Conservation (phyloP, 2,329 filamentous ascomycete species). For the Fusarium poae region DNA sequence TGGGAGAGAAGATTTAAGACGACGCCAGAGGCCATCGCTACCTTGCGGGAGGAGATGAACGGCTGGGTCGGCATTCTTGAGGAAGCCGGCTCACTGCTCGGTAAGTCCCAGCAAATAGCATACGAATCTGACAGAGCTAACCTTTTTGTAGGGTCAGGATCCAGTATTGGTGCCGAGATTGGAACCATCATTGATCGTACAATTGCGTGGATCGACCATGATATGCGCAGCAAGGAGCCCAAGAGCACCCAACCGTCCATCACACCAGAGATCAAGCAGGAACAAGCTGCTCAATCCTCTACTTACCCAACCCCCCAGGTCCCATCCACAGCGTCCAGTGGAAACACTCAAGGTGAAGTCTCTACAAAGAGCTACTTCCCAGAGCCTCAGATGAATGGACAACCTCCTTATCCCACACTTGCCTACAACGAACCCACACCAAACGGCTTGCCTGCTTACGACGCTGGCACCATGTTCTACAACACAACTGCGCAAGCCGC, state of each 20-base stretch:
- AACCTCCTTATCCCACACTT: constrained; percentile 50
- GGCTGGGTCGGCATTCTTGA: constrained; percentile 76
- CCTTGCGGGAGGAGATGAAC: constrained; percentile 76
- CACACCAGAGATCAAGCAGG: constrained; percentile 55
- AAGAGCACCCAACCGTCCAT: constrained; percentile 33
- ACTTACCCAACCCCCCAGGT: constrained; percentile 33
- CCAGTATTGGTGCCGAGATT: constrained; percentile 60
- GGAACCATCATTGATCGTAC: constrained; percentile 64
- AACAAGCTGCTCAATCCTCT: constrained; percentile 49
- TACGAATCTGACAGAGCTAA: constrained; percentile 30
- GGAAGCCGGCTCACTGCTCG: constrained; percentile 74
- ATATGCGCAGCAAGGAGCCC: constrained; percentile 57
- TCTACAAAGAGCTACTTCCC: constrained; percentile 52
- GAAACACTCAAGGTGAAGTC: constrained; percentile 35
- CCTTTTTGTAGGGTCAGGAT: constrained; percentile 57
- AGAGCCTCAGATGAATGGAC: constrained; percentile 45
- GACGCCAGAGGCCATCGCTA: constrained; percentile 68
- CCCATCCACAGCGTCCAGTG: constrained; percentile 24
- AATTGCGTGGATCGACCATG: constrained; percentile 65
- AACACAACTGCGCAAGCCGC: constrained; percentile 41
- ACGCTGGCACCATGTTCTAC: constrained; percentile 51
- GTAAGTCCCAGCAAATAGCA: constrained; percentile 59
- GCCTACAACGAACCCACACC: constrained; percentile 50
- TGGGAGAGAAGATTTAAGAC: constrained; percentile 75
- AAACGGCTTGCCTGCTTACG: constrained; percentile 45